phyloP scores from a whole-genome alignment of 2,329 filamentous ascomycete genomes.

The Aspergillus melleus region DNA sequence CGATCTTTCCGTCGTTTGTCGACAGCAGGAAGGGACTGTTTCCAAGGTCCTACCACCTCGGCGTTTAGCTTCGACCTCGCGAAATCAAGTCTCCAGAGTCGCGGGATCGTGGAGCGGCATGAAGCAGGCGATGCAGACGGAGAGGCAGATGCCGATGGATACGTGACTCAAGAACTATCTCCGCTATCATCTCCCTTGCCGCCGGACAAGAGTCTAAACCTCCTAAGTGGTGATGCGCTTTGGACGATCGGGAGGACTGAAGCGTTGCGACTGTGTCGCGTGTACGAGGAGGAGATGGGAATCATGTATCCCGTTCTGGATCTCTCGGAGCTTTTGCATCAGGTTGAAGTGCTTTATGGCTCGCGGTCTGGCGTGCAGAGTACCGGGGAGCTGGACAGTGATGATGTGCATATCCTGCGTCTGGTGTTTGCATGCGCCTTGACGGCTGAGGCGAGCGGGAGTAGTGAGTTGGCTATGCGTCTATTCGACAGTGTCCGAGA shows the following conservation, averaged over 20 bases:
- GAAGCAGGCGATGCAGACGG: slow-evolving; percentile 49
- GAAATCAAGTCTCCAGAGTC: slow-evolving; percentile 78
- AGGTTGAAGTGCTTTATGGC: slow-evolving; percentile 64
- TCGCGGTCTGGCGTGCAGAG: slow-evolving; percentile 15
- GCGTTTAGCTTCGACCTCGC: slow-evolving; percentile 82
- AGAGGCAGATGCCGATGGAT: slow-evolving; percentile 50
- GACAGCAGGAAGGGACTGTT: slow-evolving; percentile 58
- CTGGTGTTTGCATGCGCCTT: slow-evolving; percentile 77
- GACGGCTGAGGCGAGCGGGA: slow-evolving; percentile 73
- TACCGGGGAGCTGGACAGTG: slow-evolving; percentile 53
- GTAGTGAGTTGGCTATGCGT: slow-evolving; percentile 69
- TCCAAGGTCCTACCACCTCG: slow-evolving; percentile 80
- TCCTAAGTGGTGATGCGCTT: slow-evolving; percentile 62
- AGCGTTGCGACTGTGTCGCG: slow-evolving; percentile 71
- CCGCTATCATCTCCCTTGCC: slow-evolving; percentile 32
- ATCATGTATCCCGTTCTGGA: slow-evolving; percentile 86
- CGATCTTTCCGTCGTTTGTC: slow-evolving; percentile 20
- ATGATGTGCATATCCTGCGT: slow-evolving; percentile 71
- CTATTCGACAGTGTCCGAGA: slow-evolving; percentile 76
- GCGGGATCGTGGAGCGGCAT: slow-evolving; percentile 70
- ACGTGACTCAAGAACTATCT: slow-evolving; percentile 50
- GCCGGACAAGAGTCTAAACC: slow-evolving; percentile 1
- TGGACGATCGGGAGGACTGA: slow-evolving; percentile 74
- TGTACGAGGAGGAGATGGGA: slow-evolving; percentile 86
- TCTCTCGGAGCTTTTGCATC: slow-evolving; percentile 65